These are phyloP conservation scores for Anthoceros angustus DNA, from an alignment of 225 moss, liverwort and hornwort genomes.

Conservation along the genomic window DNA sequence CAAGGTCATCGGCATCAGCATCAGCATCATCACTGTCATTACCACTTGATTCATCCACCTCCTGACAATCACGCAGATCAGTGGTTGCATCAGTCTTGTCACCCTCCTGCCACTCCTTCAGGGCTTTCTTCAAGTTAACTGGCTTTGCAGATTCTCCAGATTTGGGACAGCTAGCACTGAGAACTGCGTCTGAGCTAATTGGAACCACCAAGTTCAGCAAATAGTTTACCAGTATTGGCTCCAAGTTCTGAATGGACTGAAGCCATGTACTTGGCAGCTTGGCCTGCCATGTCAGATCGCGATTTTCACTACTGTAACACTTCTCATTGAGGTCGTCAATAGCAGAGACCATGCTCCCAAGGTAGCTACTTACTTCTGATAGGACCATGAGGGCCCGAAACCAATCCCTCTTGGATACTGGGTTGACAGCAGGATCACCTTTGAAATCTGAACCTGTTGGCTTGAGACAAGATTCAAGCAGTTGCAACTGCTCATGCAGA, in stretches of 20 bases:
- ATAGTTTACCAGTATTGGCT: slow-evolving; percentile 36
- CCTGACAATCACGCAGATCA: neutral
- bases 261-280: slow-evolving; percentile 41
- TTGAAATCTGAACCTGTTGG: neutral
- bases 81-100: too few species aligned
- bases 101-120: neutral
- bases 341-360: slow-evolving; percentile 51
- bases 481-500: neutral
- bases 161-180: slow-evolving; percentile 31
- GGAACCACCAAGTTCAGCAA: slow-evolving; percentile 46
- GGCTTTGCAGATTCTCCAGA: slow-evolving; percentile 2
- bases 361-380: slow-evolving; percentile 39
- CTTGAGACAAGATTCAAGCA: neutral
- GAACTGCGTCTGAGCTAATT: slow-evolving; percentile 28
- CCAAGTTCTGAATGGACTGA: slow-evolving; percentile 33
- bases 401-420: slow-evolving; percentile 12
- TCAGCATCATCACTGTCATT: slow-evolving; percentile 26
- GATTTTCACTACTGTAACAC: slow-evolving; percentile 7
- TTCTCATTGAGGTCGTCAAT: slow-evolving; percentile 35
- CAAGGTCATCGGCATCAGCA: slow-evolving; percentile 9
- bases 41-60: slow-evolving; percentile 13
- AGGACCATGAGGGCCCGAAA: slow-evolving; percentile 28
- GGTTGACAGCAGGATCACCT: too few species aligned
- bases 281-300: slow-evolving; percentile 38
- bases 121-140: neutral